Percentiles rank a stretch among this genome's conserved stretches.
These are phyloP conservation scores for Trichoderma citrinoviride DNA, from an alignment of 2,329 filamentous ascomycete species.

Conservation along the genomic window DNA sequence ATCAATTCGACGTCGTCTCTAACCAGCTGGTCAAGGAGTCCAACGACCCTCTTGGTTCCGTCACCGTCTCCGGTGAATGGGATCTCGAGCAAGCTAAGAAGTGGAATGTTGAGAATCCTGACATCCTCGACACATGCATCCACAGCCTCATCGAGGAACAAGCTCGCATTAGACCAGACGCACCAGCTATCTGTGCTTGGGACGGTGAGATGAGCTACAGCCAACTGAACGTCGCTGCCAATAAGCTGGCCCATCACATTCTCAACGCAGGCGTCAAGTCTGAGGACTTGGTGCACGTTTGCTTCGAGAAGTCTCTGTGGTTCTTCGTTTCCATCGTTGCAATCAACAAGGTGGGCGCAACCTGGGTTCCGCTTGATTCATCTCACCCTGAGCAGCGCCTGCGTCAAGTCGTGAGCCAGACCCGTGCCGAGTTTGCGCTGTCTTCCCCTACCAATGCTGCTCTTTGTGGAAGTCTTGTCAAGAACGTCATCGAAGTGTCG, in stretches of 20 bases:
- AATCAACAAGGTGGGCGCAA: constrained; percentile 31
- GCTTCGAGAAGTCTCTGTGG: constrained; percentile 27
- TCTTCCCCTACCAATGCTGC: constrained; percentile 4
- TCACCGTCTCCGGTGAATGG: constrained; percentile 7
- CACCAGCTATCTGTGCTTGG: constrained; percentile 25
- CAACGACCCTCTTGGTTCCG: neutral
- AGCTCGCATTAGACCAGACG: neutral
- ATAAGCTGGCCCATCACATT: neutral
- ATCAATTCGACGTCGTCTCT: constrained; percentile 15
- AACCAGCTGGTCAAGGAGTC: constrained; percentile 4
- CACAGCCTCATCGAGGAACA: constrained; percentile 11
- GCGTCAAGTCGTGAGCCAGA: constrained; percentile 8
- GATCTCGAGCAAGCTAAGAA: constrained; percentile 10
- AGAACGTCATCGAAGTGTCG: constrained; percentile 3
- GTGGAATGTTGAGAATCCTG: constrained; percentile 16
- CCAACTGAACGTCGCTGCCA: constrained; percentile 21
- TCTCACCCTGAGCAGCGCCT: constrained; percentile 2
- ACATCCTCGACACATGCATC: constrained; percentile 13
- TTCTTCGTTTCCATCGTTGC: constrained; percentile 28
- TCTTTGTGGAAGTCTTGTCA: neutral
- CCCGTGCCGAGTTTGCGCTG: neutral
- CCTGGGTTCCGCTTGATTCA: constrained; percentile 19
- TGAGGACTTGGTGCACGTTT: constrained; percentile 24
- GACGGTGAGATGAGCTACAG: constrained; percentile 26
- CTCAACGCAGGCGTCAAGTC: constrained; percentile 25